Conservation (phyloP, 2,329 filamentous ascomycete species). For the Claviceps pusilla region DNA sequence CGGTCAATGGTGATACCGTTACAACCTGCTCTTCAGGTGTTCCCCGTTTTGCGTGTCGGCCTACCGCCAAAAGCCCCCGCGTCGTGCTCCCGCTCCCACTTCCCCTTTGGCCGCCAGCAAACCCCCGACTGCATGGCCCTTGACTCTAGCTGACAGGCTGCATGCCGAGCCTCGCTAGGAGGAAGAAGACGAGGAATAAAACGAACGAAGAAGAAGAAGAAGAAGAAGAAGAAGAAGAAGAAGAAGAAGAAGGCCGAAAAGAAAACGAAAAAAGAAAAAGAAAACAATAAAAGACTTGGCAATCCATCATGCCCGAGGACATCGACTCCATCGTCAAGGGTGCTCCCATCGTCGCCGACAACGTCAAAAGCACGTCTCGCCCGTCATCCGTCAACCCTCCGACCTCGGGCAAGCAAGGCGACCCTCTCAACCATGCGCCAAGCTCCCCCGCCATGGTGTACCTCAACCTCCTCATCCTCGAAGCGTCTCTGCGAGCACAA, state of each 20-base stretch:
- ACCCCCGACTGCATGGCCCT: slow-evolving; percentile 1
- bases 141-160: slow-evolving; percentile 1
- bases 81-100: background rate
- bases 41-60: background rate
- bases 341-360: slow-evolving; percentile 48
- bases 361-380: slow-evolving; percentile 24
- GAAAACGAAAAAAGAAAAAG: no score
- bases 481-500: slow-evolving; percentile 82
- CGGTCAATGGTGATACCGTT: background rate
- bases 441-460: slow-evolving; percentile 93
- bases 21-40: background rate
- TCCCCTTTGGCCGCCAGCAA: background rate
- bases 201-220: background rate
- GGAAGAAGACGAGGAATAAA: background rate
- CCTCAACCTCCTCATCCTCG: slow-evolving; percentile 91
- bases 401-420: slow-evolving; percentile 34
- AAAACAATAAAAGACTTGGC: no score
- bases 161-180: background rate
- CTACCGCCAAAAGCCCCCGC: background rate
- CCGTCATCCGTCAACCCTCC: slow-evolving; percentile 30
- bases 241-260: background rate
- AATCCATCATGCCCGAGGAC: slow-evolving; percentile 40
- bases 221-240: background rate
- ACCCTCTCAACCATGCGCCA: slow-evolving; percentile 69
- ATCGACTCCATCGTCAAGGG: slow-evolving; percentile 90